Evolutionary conservation across 345 rosid genomes (phyloP).

Genomic region (Lumnitzera racemosa): DNA sequence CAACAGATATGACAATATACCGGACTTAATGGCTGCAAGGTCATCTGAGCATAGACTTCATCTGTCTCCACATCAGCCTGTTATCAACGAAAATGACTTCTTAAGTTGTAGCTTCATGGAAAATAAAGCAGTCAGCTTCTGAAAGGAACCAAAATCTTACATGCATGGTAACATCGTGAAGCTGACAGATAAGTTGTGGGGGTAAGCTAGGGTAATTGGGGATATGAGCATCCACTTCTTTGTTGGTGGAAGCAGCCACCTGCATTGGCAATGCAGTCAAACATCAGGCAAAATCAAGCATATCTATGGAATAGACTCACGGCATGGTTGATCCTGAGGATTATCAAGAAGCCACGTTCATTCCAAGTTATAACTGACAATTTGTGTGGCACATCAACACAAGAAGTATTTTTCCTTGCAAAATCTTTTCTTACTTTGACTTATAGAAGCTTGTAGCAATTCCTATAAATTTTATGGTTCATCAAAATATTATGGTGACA

Average conservation of each 20-base stretch:
- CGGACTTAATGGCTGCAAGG: slow-evolving; percentile 59
- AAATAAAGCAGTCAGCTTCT: background rate
- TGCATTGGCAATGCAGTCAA: slow-evolving; percentile 9
- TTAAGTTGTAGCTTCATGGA: background rate
- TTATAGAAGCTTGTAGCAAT: too few relatives aligned
- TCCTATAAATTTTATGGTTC: too few relatives aligned
- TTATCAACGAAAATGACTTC: slow-evolving; percentile 5
- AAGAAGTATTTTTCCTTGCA: too few relatives aligned
- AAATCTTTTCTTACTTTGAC: too few relatives aligned
- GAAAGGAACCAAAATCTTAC: slow-evolving; percentile 20
- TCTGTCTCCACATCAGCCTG: slow-evolving; percentile 79
- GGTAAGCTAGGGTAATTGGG: slow-evolving; percentile 64
- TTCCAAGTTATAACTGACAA: too few relatives aligned
- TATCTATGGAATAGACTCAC: background rate
- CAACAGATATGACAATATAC: slow-evolving; percentile 13
- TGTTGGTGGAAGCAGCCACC: slow-evolving; percentile 64
- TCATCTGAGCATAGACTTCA: slow-evolving; percentile 81
- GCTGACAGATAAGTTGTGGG: slow-evolving; percentile 63
- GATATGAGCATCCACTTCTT: slow-evolving; percentile 45
- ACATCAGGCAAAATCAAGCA: background rate
- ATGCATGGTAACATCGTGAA: slow-evolving; percentile 66
- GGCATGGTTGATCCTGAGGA: background rate
- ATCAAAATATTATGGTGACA: too few relatives aligned
- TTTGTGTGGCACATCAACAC: too few relatives aligned
- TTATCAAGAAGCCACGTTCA: too few relatives aligned